Evolutionary conservation across 176 grass and related monocot species (phyloP), one percentile per base, ranked within the genome.

Genomic region (Rhynchospora pubera): DNA sequence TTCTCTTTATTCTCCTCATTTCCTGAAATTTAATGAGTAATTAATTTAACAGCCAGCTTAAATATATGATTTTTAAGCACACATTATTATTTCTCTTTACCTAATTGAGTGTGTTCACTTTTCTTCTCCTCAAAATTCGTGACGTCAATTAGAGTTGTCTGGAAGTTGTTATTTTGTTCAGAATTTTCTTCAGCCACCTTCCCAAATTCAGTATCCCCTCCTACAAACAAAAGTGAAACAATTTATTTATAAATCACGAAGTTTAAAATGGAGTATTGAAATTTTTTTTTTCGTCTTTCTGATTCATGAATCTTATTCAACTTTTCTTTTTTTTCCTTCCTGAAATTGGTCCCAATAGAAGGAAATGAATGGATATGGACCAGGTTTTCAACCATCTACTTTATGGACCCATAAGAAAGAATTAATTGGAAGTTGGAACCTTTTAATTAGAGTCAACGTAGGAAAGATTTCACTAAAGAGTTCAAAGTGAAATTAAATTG

Each of bases 161-260:
- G 7, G 14, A 44, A 0, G 3, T 53, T 3, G 62, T 18, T 62
- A n/a, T 63, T 63, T 62, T 62, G 32, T 71, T 84, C 39, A 46
- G 52, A 19, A 39, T 71, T 21, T 19, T 61, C 42, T 44, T 81
- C 77, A 71, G 26, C 66, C 26, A 18, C 32, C 53, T 81, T 47
- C 39, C 58, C 50, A 34, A 18, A 56, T 71, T 71, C 74, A 84
- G 81, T 84, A 32, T 81, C 88, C 0, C 70, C 73, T 84, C 82
- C 90, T 95, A 80, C 43, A 74, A 74, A 45, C 56, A 21, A 21
- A 22, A 16, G 61, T 81, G 1, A 16, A 52, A 75, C 24, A 30
- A 75, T 75, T 69, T 26, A 11, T 74, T 24, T 74, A 51, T 74
- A 12, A 26, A 28, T 14, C 14, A 2, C 28, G 47, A 51, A 28